Conservation (phyloP, 2,329 filamentous ascomycete genomes). For the Calonectria multiphialidica region DNA sequence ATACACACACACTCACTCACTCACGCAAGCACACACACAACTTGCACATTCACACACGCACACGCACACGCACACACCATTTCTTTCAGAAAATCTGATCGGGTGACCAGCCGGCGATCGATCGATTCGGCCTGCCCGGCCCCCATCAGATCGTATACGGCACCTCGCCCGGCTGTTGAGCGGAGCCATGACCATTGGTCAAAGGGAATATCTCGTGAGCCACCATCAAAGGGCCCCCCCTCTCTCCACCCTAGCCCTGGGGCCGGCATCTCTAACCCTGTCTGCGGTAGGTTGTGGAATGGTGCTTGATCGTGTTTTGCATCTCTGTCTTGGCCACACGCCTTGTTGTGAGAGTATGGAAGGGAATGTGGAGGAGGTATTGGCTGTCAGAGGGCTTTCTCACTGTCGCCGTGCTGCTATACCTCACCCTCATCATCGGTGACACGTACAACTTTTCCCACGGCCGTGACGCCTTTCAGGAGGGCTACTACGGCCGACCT, state of each 20-base stretch:
- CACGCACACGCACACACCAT: neutral
- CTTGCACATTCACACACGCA: too few species aligned
- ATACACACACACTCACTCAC: neutral
- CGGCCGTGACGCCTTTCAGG: neutral
- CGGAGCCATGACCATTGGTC: neutral
- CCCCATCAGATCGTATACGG: neutral
- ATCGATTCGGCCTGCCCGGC: neutral
- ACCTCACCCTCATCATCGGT: neutral
- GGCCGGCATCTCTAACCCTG: neutral
- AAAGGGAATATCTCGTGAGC: neutral
- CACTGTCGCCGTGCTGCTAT: neutral
- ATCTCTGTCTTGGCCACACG: neutral
- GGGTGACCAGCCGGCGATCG: neutral
- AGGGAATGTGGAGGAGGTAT: neutral
- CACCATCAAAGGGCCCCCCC: too few species aligned
- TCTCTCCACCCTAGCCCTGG: neutral
- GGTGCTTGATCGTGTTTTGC: neutral
- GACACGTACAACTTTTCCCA: neutral
- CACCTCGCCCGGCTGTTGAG: neutral
- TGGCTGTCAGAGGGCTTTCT: constrained; percentile 4
- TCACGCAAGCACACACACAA: too few species aligned
- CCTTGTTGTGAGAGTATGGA: neutral
- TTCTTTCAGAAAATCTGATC: neutral
- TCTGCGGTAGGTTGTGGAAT: neutral
- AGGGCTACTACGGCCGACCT: neutral